phyloP scores from a whole-genome alignment of 2,329 filamentous ascomycete genomes.

The Exophiala mesophila region DNA sequence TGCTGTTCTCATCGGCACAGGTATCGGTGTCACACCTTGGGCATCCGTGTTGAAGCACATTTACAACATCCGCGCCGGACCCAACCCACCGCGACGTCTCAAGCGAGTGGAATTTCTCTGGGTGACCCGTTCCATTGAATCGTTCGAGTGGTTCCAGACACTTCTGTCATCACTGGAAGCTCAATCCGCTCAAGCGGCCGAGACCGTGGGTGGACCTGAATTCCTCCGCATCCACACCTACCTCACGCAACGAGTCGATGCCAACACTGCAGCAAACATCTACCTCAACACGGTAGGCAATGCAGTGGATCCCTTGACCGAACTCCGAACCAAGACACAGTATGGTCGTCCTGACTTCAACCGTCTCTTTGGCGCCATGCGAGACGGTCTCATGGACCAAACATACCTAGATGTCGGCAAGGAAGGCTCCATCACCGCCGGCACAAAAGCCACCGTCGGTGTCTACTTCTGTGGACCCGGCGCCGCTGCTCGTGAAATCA shows the following conservation, averaged over 20 bases:
- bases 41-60: conserved; percentile 93
- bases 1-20: conserved; percentile 71
- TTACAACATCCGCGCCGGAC: conserved; percentile 87
- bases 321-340: conserved; percentile 83
- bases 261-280: conserved; percentile 92
- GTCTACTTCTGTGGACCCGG: conserved; percentile 98
- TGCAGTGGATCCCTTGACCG: conserved; percentile 83
- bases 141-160: conserved; percentile 98
- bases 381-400: conserved; percentile 77
- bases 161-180: conserved; percentile 84
- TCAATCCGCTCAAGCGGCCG: conserved; percentile 69
- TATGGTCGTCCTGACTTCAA: conserved; percentile 90
- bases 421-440: conserved; percentile 67
- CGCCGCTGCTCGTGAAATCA: conserved; percentile 73
- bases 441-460: conserved; percentile 54
- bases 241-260: conserved; percentile 86
- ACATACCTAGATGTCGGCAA: conserved; percentile 81
- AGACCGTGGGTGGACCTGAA: conserved; percentile 53
- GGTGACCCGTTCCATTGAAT: conserved; percentile 92
- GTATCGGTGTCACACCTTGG: conserved; percentile 82
- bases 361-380: conserved; percentile 75
- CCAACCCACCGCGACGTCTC: conserved; percentile 82
- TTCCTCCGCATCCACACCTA: conserved; percentile 98
- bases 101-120: conserved; percentile 98
- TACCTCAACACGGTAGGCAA: conserved; percentile 91